Evolutionary conservation across 306 rosid genomes (phyloP), one percentile per base, ranked within the genome.

Genomic region (Medicago ruthenica): DNA sequence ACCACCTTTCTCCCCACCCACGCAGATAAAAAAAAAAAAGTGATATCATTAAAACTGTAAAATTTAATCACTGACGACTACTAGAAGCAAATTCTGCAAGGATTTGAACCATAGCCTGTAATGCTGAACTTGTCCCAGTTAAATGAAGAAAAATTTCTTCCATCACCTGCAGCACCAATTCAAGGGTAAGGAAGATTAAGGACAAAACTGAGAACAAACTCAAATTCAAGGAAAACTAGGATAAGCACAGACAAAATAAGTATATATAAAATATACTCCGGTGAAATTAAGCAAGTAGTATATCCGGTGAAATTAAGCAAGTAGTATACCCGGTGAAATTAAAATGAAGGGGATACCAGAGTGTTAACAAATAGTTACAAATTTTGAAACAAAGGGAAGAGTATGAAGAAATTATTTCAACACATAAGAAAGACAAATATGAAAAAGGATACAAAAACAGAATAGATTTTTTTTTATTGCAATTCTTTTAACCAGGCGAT

Each of bases 91-190:
- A 94, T 70, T 94, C 96, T 60, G 98, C 98, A 54, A 94, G 97
- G 70, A 87, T 87, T 81, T 94, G 98, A 80, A 94, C 97, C 98
- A 94, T 90, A 76, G 94, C 88, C 16, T 89, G 94, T 78, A 80
- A 81, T 76, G 96, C 91, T 75, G 97, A 84, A 85, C 86, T 89
- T 45, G 93, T 82, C 85, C 97, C 95, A 6, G 92, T 80, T 83
- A 94, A 88, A 82, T 91, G 98, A 79, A 90, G 91, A 84, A 88
- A 91, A 80, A 88, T 87, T 83, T 94, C 97, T 69, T 94, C 98
- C 93, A 94, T 91, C 96, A 94, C 89, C 98, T 94, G 88, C 85
- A 77, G 81, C 63, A 80, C 86, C 88, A 70, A 75, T 42, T 80
- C 74, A 86, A 39, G 59, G 53, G 44, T 73, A 48, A 63, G 80